phyloP scores from a whole-genome alignment of 108 stramenopile genomes.

The Phaeodactylum tricornutum region DNA sequence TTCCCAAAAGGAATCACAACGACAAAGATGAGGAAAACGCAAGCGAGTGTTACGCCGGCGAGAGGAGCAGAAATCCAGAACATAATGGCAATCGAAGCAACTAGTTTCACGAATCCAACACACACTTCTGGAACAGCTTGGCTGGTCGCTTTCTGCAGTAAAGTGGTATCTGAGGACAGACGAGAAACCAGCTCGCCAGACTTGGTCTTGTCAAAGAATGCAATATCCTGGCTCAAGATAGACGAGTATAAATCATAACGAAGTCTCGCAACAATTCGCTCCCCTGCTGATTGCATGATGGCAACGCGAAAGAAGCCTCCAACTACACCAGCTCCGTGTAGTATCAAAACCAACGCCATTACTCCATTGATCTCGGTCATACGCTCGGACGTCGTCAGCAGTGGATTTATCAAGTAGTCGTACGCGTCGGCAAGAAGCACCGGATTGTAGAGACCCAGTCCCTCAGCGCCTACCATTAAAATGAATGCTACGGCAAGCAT shows the following conservation, averaged over 20 bases:
- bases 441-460: constrained; percentile 15
- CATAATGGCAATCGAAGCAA: constrained; percentile 45
- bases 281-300: constrained; percentile 46
- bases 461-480: constrained; percentile 24
- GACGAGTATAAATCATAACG: constrained; percentile 36
- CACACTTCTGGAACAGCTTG: constrained; percentile 39
- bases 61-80: constrained; percentile 52
- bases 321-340: no score
- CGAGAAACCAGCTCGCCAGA: constrained; percentile 74
- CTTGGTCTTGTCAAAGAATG: constrained; percentile 71
- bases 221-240: constrained; percentile 67
- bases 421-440: constrained; percentile 33
- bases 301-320: constrained; percentile 32
- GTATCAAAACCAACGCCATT: constrained; percentile 26
- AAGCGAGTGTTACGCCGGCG: constrained; percentile 43
- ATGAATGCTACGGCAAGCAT: constrained; percentile 20
- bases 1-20: constrained; percentile 29
- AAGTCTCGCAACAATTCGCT: constrained; percentile 65
- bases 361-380: constrained; percentile 20
- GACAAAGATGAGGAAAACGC: not conserved
- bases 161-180: constrained; percentile 49
- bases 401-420: constrained; percentile 26
- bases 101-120: constrained; percentile 27
- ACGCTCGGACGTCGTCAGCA: constrained; percentile 3
- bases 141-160: constrained; percentile 51